Conservation (phyloP, 1,284 basidiomycete species). For the Fomitopsis betulina region DNA sequence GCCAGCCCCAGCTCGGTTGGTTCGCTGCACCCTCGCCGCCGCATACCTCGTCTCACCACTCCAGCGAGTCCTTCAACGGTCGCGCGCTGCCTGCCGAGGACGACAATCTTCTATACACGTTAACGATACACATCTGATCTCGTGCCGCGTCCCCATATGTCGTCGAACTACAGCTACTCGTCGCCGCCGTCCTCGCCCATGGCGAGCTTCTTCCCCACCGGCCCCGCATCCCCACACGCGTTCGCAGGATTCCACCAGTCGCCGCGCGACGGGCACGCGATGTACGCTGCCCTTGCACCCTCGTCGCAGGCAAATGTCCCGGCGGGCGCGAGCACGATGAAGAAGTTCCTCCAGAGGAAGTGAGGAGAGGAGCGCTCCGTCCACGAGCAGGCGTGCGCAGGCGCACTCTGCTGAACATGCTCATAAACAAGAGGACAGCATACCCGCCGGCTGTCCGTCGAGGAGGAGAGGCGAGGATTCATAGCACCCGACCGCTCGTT, state of each 20-base stretch:
- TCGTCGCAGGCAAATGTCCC: slow-evolving; percentile 1
- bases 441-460: not conserved
- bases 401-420: not conserved
- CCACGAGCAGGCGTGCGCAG: not conserved
- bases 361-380: not conserved
- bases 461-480: not conserved
- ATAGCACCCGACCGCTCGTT: not conserved
- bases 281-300: slow-evolving; percentile 52
- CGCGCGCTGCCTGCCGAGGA: not conserved
- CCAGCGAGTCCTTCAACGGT: not conserved
- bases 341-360: slow-evolving; percentile 7
- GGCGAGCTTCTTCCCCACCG: slow-evolving; percentile 32
- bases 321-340: slow-evolving; percentile 1
- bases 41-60: not conserved
- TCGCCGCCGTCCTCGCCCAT: slow-evolving; percentile 26
- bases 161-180: slow-evolving; percentile 25
- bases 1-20: not conserved
- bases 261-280: slow-evolving; percentile 61
- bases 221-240: slow-evolving; percentile 42
- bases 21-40: not conserved
- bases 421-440: not conserved
- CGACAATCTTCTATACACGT: not conserved
- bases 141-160: slow-evolving; percentile 17
- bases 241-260: slow-evolving; percentile 61
- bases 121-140: slow-evolving; percentile 2